Base-by-base conservation (phyloP, 805 yeast genomes). In the Metschnikowia orientalis region DNA sequence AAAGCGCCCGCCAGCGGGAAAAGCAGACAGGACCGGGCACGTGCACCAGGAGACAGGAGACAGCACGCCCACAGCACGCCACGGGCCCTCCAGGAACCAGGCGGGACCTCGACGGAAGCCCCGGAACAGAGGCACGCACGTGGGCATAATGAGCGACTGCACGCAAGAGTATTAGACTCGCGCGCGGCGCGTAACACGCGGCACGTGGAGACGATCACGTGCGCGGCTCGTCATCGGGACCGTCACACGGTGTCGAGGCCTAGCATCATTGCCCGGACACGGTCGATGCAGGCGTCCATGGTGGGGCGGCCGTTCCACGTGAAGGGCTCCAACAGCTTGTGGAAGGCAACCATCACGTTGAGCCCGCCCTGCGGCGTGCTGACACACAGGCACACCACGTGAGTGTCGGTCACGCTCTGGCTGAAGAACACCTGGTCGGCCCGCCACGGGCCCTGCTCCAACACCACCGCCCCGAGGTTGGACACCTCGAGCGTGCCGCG, bases 401-500 rank as follows among this genome's bases (percentile, higher is more conserved):
- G 45, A 2, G 45, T 26, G 15, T 20, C 23, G 3, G 40, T 32
- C 12, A 35, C 37, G 12, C 47, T 40, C 23, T 42, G 47, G 23
- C 45, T 37, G 28, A 44, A 44, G 2, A 28, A 16, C 8, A 31
- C 18, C 17, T 42, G 37, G 10, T 20, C 29, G n/a, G 37, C 41
- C 6, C 10, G 24, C 40, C 39, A 42, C 3, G 24, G 18, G 4
- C 40, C 37, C 11, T 32, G 28, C 3, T 14, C 5, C 5, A 34
- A 13, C 6, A 25, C 15, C 6, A 26, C 30, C 5, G 26, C 22
- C 4, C 48, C 48, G 18, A 44, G 16, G 18, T 44, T 44, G 8
- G 47, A 42, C 11, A 42, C 38, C 34, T 44, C 48, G 6, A 42
- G 17, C 2, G 47, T 33, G 8, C 24, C 18, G n/a, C 42, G 37